These are phyloP conservation scores for Podospora tetraspora DNA, from an alignment of 495 filamentous ascomycete genomes.

Conservation along the genomic window DNA sequence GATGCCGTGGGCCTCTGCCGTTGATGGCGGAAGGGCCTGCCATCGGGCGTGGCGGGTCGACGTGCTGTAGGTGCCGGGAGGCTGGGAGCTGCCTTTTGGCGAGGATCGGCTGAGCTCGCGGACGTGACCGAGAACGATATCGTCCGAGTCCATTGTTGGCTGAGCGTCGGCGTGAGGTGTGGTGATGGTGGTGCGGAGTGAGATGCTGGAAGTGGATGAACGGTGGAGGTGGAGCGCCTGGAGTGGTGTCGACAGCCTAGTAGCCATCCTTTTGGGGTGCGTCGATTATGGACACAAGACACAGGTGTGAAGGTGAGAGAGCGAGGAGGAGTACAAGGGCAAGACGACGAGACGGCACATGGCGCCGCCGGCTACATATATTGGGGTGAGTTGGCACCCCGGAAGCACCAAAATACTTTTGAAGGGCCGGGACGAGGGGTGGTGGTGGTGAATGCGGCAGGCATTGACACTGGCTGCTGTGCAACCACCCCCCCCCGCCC, in stretches of 20 bases:
- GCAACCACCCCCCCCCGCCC: neutral
- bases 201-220: neutral
- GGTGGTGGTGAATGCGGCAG: neutral
- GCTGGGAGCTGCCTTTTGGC: neutral
- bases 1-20: neutral
- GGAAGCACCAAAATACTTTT: neutral
- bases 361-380: neutral
- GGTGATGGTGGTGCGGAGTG: neutral
- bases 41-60: neutral
- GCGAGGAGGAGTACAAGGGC: neutral
- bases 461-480: neutral
- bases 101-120: neutral
- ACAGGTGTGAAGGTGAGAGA: neutral
- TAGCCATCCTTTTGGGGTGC: neutral
- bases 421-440: neutral
- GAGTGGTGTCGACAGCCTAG: neutral
- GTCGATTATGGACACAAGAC: neutral
- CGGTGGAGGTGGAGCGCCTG: neutral
- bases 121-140: constrained; percentile 1
- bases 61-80: neutral
- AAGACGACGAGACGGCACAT: neutral
- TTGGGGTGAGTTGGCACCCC: neutral
- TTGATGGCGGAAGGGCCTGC: neutral
- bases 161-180: neutral
- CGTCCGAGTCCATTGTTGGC: neutral